Percentiles rank a stretch among this genome's conserved stretches.
Evolutionary conservation across 768 basidiomycete species (phyloP).

Genomic region (Lyophyllum shimeji): DNA sequence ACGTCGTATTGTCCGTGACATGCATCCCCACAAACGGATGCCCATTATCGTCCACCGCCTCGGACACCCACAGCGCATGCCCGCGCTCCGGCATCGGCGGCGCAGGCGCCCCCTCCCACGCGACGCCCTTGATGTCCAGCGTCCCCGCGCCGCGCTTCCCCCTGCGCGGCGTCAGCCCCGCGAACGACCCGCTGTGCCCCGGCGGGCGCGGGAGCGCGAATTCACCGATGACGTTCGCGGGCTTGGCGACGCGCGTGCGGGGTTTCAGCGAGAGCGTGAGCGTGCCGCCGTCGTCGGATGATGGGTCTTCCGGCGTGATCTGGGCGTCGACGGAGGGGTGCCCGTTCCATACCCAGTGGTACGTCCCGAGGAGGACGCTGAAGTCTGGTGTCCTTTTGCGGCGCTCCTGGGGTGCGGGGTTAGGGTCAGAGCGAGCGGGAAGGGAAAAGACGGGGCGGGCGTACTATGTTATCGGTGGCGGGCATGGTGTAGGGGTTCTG

Average conservation of each 20-base stretch:
- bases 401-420: neutral
- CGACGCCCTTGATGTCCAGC: neutral
- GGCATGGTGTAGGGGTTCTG: no score
- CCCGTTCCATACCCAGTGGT: conserved; percentile 6
- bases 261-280: conserved; percentile 1
- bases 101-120: neutral
- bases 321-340: neutral
- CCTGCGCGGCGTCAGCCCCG: neutral
- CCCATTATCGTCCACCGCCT: conserved; percentile 1
- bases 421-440: no score
- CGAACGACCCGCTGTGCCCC: neutral
- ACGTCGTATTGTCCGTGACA: neutral
- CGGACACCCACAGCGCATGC: conserved; percentile 3
- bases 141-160: neutral
- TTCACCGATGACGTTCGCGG: neutral
- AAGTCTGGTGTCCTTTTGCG: neutral
- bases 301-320: neutral
- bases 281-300: neutral
- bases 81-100: neutral
- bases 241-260: neutral
- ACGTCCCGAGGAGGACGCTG: neutral
- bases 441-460: no score
- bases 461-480: no score
- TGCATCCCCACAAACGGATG: conserved; percentile 6
- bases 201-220: neutral